phyloP scores from a whole-genome alignment of 768 basidiomycete species.

The Termitomyces sp. region DNA sequence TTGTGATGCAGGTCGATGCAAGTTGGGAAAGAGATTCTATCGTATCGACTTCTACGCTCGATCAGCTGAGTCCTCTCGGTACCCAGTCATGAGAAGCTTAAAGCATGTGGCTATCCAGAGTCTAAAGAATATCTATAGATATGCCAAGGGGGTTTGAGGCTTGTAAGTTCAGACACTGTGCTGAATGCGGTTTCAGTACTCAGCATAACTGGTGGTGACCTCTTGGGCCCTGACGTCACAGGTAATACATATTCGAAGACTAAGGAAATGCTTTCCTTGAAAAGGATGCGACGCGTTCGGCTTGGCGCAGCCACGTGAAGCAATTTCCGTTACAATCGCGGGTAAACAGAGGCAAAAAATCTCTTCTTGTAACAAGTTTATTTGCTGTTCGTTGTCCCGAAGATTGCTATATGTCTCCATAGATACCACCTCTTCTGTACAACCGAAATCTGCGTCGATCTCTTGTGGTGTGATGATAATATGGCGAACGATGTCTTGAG shows the following conservation, averaged over 20 bases:
- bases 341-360: constrained; percentile 9
- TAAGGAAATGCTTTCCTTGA: not conserved
- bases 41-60: not conserved
- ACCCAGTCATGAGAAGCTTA: not conserved
- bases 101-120: not conserved
- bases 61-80: not conserved
- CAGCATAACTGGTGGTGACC: too few species aligned
- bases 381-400: not conserved
- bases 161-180: too few species aligned
- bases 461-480: not conserved
- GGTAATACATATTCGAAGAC: not conserved
- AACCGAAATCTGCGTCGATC: not conserved
- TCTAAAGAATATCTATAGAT: too few species aligned
- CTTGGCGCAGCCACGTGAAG: constrained; percentile 4
- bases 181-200: too few species aligned
- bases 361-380: constrained; percentile 1
- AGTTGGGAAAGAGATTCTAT: not conserved
- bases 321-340: constrained; percentile 9
- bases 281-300: not conserved
- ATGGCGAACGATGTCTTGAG: not conserved
- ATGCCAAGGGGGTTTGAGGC: too few species aligned
- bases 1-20: not conserved
- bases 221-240: too few species aligned
- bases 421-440: constrained; percentile 3
- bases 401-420: not conserved